These are phyloP conservation scores for Mycena polygramma DNA, from an alignment of 768 basidiomycete species.

Conservation along the genomic window DNA sequence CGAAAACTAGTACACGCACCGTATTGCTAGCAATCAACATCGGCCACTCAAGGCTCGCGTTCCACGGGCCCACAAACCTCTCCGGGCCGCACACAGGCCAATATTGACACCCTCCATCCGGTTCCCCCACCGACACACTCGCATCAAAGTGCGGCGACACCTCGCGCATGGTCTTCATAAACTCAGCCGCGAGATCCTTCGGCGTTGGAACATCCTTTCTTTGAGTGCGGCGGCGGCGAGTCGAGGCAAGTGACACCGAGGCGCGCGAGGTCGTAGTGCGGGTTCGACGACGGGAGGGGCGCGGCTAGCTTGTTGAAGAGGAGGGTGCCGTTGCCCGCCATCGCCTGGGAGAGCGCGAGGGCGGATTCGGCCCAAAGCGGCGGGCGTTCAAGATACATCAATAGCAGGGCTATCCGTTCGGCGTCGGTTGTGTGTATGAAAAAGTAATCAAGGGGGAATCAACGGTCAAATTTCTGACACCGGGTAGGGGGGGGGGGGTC, in stretches of 20 bases:
- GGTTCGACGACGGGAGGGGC: background rate
- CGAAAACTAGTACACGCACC: background rate
- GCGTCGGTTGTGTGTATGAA: background rate
- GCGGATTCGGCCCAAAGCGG: conserved; percentile 35
- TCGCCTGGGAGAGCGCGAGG: conserved; percentile 29
- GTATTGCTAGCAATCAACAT: conserved; percentile 48
- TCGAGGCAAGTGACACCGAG: conserved; percentile 43
- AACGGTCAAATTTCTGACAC: too few relatives aligned
- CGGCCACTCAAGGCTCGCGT: conserved; percentile 42
- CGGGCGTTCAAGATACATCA: conserved; percentile 38
- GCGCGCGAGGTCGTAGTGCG: conserved; percentile 33
- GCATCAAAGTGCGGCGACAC: conserved; percentile 42
- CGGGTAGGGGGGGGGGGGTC: too few relatives aligned
- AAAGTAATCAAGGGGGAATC: too few relatives aligned
- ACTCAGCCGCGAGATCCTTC: conserved; percentile 32
- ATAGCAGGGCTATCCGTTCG: conserved; percentile 27
- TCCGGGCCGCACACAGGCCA: conserved; percentile 42
- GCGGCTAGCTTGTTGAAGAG: conserved; percentile 35
- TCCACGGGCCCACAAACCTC: conserved; percentile 46
- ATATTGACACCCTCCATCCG: conserved; percentile 43
- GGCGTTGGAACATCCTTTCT: conserved; percentile 20
- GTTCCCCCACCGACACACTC: conserved; percentile 38
- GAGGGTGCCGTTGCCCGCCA: conserved; percentile 42
- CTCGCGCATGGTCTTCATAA: conserved; percentile 29
- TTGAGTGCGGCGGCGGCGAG: conserved; percentile 35